A percentile compares a stretch with the other conserved stretches of the same genome.
phyloP scores from a whole-genome alignment of 768 basidiomycete genomes.

The Lentinula sp. region DNA sequence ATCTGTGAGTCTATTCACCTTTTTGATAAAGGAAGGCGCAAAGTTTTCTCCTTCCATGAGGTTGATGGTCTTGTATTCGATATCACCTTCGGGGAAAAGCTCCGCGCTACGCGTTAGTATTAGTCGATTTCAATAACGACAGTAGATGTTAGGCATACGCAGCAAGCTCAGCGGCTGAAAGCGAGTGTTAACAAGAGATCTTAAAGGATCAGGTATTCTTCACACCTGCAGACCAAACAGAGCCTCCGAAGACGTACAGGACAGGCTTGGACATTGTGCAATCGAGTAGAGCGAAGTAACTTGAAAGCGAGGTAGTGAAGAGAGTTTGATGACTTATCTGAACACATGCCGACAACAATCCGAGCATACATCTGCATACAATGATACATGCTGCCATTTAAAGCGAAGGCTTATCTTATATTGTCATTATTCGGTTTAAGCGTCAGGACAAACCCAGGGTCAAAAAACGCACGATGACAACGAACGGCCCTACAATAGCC shows the following conservation, averaged over 20 bases:
- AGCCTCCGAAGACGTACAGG: slow-evolving; percentile 19
- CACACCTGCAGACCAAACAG: slow-evolving; percentile 19
- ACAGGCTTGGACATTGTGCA: slow-evolving; percentile 15
- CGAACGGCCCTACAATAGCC: slow-evolving; percentile 32
- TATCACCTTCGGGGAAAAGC: slow-evolving; percentile 28
- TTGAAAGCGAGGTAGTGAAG: neutral
- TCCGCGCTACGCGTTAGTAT: slow-evolving; percentile 25
- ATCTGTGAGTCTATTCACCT: slow-evolving; percentile 17
- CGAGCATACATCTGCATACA: neutral
- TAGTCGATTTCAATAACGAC: neutral
- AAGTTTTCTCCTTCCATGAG: slow-evolving; percentile 45
- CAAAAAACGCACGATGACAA: slow-evolving; percentile 14
- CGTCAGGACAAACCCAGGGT: neutral
- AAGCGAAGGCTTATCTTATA: neutral
- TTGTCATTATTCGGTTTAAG: neutral
- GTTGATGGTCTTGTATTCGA: slow-evolving; percentile 31
- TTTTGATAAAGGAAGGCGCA: slow-evolving; percentile 36
- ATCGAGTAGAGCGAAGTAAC: neutral
- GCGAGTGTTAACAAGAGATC: neutral
- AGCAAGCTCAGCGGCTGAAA: slow-evolving; percentile 18
- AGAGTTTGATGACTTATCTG: neutral
- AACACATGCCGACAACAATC: neutral
- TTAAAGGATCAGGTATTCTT: neutral
- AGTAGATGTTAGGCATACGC: slow-evolving; percentile 8
- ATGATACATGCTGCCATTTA: no score